These are phyloP conservation scores for Arabidopsis hybrid DNA, from an alignment of 441 rosid species.

Conservation along the genomic window DNA sequence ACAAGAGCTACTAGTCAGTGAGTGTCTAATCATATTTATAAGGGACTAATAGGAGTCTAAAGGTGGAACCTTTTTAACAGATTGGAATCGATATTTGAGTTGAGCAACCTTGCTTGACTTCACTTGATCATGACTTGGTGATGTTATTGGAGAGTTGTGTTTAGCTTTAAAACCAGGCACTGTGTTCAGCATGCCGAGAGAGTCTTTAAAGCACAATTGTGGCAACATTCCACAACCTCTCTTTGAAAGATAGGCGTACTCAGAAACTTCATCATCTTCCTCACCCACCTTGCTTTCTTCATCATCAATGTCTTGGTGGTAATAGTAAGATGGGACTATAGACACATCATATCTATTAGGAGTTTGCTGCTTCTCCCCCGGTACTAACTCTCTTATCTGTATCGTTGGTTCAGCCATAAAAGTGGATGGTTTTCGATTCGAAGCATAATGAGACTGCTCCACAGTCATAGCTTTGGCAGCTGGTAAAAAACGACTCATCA, in stretches of 20 bases:
- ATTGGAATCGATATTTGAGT: constrained; percentile 54
- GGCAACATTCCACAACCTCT: constrained; percentile 86
- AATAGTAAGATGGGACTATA: constrained; percentile 29
- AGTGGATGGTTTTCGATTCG: constrained; percentile 57
- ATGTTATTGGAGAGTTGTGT: constrained; percentile 39
- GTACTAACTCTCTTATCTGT: constrained; percentile 53
- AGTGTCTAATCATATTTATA: background rate
- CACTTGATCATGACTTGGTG: constrained; percentile 40
- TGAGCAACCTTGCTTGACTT: constrained; percentile 56
- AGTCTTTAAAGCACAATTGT: constrained; percentile 68
- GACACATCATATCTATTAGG: constrained; percentile 33
- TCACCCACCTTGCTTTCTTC: constrained; percentile 56
- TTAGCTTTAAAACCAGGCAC: constrained; percentile 64
- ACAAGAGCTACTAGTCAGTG: constrained; percentile 19
- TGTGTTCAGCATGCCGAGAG: constrained; percentile 67
- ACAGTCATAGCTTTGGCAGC: constrained; percentile 97
- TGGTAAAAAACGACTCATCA: constrained; percentile 93
- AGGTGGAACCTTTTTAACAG: constrained; percentile 56
- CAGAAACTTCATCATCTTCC: constrained; percentile 45
- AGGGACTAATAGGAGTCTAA: background rate
- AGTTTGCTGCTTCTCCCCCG: constrained; percentile 41
- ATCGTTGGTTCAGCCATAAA: constrained; percentile 56
- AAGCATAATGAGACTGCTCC: constrained; percentile 67
- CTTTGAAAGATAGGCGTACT: constrained; percentile 53
- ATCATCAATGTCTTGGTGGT: constrained; percentile 49